A percentile compares a stretch with the other conserved stretches of the same genome.
Evolutionary conservation across 371 early-diverging fungal genomes (phyloP).

Genomic region (Chytridium lagenaria): DNA sequence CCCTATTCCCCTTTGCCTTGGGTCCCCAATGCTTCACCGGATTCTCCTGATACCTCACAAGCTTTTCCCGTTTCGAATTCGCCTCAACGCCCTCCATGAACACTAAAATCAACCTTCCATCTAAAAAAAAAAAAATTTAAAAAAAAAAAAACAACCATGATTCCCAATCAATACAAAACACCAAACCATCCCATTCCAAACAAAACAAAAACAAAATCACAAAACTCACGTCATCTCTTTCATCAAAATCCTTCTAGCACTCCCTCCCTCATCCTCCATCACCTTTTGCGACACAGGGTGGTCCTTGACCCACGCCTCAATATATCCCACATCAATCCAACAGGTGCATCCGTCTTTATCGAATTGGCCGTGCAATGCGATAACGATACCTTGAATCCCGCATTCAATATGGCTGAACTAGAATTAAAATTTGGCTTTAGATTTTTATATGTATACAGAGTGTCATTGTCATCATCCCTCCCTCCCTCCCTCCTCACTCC

Average conservation of each 20-base stretch:
- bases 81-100: slow-evolving; percentile 76
- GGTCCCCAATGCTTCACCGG: slow-evolving; percentile 97
- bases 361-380: slow-evolving; percentile 87
- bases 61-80: slow-evolving; percentile 74
- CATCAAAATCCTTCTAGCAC: slow-evolving; percentile 65
- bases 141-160: background rate
- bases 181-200: background rate
- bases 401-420: slow-evolving; percentile 91
- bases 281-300: slow-evolving; percentile 64
- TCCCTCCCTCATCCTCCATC: no score
- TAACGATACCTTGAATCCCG: slow-evolving; percentile 89
- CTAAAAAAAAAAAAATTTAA: background rate
- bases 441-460: no score
- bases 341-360: slow-evolving; percentile 97
- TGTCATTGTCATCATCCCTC: no score
- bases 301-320: slow-evolving; percentile 77
- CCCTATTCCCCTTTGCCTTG: slow-evolving; percentile 54
- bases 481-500: background rate
- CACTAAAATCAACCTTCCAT: slow-evolving; percentile 59
- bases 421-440: no score
- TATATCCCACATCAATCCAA: slow-evolving; percentile 91
- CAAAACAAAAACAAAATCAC: background rate
- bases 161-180: background rate
- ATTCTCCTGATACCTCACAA: slow-evolving; percentile 92
- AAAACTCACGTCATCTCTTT: slow-evolving; percentile 59